Percentiles rank a stretch among this genome's conserved stretches.
Evolutionary conservation across 495 filamentous ascomycete genomes (phyloP).

Genomic region (Evernia prunastri): DNA sequence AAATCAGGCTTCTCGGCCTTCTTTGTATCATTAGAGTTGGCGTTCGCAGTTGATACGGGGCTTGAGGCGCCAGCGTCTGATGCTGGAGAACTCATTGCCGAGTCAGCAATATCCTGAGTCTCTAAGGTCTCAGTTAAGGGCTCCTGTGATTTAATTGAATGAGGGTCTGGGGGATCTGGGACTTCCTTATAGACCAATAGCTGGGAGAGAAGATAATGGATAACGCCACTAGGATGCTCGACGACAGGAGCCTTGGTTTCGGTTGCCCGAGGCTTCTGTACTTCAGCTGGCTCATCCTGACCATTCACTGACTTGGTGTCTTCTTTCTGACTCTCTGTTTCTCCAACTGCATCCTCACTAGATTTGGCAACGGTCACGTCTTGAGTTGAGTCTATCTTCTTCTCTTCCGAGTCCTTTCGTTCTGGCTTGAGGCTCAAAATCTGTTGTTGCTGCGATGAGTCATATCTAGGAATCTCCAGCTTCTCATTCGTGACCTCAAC

Average conservation of each 20-base stretch:
- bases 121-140: slow-evolving; percentile 18
- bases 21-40: slow-evolving; percentile 44
- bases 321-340: slow-evolving; percentile 36
- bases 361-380: slow-evolving; percentile 31
- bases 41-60: slow-evolving; percentile 23
- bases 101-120: not conserved
- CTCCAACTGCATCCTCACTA: slow-evolving; percentile 35
- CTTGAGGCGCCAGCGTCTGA: not conserved
- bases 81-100: not conserved
- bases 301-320: slow-evolving; percentile 51
- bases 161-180: slow-evolving; percentile 49
- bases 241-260: slow-evolving; percentile 80
- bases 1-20: slow-evolving; percentile 72
- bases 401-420: slow-evolving; percentile 29
- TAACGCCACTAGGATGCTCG: slow-evolving; percentile 90
- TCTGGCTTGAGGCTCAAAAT: slow-evolving; percentile 53
- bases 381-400: slow-evolving; percentile 34
- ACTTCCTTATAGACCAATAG: slow-evolving; percentile 87
- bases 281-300: slow-evolving; percentile 45
- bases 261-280: slow-evolving; percentile 53
- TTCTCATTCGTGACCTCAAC: slow-evolving; percentile 87
- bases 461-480: slow-evolving; percentile 59
- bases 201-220: slow-evolving; percentile 93
- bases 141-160: slow-evolving; percentile 9
- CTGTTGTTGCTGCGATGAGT: slow-evolving; percentile 52